Conservation (phyloP, 2,329 filamentous ascomycete genomes). For the Chaetoscypha palmicola region DNA sequence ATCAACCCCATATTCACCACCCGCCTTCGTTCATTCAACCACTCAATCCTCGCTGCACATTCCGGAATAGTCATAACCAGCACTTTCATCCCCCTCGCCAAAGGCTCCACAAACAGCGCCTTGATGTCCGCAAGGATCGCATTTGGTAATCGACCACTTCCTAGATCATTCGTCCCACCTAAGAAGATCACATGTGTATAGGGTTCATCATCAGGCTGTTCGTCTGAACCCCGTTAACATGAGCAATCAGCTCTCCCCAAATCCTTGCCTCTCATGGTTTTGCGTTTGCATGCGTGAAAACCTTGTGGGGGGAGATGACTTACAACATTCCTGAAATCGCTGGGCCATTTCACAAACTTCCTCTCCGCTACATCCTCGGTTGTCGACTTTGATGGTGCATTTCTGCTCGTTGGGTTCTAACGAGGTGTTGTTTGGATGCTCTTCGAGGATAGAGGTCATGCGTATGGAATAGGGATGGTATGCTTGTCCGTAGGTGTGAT, state of each 20-base stretch:
- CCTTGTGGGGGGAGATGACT: not conserved
- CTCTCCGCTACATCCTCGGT: slow-evolving; percentile 21
- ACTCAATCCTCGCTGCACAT: slow-evolving; percentile 25
- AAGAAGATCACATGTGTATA: slow-evolving; percentile 34
- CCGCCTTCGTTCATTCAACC: slow-evolving; percentile 34
- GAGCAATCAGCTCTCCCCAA: too few species aligned
- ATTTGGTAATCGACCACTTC: slow-evolving; percentile 31
- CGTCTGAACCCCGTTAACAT: not conserved
- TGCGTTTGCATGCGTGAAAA: too few species aligned
- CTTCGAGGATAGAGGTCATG: slow-evolving; percentile 40
- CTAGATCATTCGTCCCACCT: slow-evolving; percentile 59
- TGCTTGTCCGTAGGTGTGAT: slow-evolving; percentile 36
- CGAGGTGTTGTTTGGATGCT: too few species aligned
- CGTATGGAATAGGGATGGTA: slow-evolving; percentile 47
- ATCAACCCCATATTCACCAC: slow-evolving; percentile 46
- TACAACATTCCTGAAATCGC: slow-evolving; percentile 9
- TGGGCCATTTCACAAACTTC: slow-evolving; percentile 14
- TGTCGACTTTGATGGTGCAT: slow-evolving; percentile 15
- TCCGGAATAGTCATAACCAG: slow-evolving; percentile 58
- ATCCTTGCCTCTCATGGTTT: too few species aligned
- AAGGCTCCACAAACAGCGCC: slow-evolving; percentile 40
- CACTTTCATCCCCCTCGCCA: slow-evolving; percentile 45
- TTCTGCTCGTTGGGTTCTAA: too few species aligned
- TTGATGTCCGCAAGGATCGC: slow-evolving; percentile 43
- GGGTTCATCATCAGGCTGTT: not conserved